Percentiles rank a stretch among this genome's conserved stretches.
phyloP scores from a whole-genome alignment of 116 monocot species.

The Phalaenopsis hybrid region DNA sequence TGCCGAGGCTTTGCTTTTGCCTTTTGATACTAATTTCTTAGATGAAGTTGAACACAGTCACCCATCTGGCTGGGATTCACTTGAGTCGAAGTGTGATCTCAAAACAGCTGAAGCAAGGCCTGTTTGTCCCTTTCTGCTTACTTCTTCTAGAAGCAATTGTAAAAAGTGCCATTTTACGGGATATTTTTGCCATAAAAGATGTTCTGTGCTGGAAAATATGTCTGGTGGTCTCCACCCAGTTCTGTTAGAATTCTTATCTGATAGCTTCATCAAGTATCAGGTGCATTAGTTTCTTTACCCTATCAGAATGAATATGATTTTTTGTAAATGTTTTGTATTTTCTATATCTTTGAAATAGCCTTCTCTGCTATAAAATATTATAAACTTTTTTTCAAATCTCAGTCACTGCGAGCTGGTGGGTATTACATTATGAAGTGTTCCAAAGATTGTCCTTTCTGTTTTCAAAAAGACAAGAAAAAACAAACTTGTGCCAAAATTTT shows the following conservation, averaged over 20 bases:
- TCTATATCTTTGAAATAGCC: neutral
- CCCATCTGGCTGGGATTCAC: constrained; percentile 12
- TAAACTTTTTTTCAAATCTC: neutral
- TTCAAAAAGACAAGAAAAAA: constrained; percentile 10
- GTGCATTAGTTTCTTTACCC: constrained; percentile 19
- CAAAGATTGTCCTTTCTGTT: constrained; percentile 11
- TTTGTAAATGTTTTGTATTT: neutral
- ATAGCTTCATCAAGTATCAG: constrained; percentile 51
- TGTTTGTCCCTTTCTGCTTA: constrained; percentile 42
- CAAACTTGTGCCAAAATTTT: constrained; percentile 20
- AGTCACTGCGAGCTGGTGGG: constrained; percentile 43
- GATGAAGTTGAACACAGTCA: constrained; percentile 17
- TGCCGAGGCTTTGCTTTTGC: constrained; percentile 64
- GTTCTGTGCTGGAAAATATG: constrained; percentile 8
- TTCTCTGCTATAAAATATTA: neutral
- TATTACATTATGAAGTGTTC: constrained; percentile 59
- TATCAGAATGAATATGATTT: neutral
- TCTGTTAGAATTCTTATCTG: constrained; percentile 68
- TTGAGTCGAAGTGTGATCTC: neutral
- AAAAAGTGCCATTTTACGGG: constrained; percentile 20
- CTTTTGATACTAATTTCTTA: constrained; percentile 38
- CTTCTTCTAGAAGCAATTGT: constrained; percentile 15
- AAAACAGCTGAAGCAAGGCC: constrained; percentile 5
- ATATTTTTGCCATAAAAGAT: constrained; percentile 19
- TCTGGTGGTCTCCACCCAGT: constrained; percentile 14